Base-by-base conservation (phyloP, 805 yeast genomes). In the Candida broadrunensis region DNA sequence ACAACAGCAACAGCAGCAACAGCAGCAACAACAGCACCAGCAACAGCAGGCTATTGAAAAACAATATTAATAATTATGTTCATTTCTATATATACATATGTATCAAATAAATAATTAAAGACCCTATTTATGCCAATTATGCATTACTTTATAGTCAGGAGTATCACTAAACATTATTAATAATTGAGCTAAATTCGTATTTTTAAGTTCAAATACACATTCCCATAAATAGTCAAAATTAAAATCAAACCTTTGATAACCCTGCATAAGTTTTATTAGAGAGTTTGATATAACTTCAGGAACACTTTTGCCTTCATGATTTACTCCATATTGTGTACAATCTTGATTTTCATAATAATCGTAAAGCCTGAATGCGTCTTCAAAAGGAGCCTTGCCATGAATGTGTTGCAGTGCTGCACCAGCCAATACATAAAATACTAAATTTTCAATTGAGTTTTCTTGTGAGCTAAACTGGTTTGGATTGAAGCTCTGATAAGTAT, bases 1-100 rank as follows among this genome's bases (percentile, higher is more conserved):
- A 3, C 40, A 38, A 8, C 41, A 43, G 5, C 44, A 42, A 11
- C 38, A 38, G 21, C 42, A 38, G 16, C 42, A 30, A 5, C 37
- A 34, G 2, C 42, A 38, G 3, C 45, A 21, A 21, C 6, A 21
- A 6, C 24, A 21, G 9, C 24, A 21, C 9, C 24, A 21, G 9
- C 24, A 33, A 17, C 29, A 25, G 29, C 29, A 25, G 29, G 14
- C 29, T 27, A 39, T 13, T 26, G 29, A 25, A 9, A 21, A 21
- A 21, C 24, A 21, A 21, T 21, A 21, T 21, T 21, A 21, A 21
- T 9, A 21, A 7, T 21, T 7, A 9, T 21, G 9, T 21, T 7
- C 9, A 9, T 5, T 11, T 25, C 14, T 25, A 13, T 25, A 25
- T 7, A 11, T 25, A 13, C 11, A 25, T 25, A 13, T 25, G 12